Conservation (phyloP, 257 asterid genomes). For the Rauvolfia tetraphylla region DNA sequence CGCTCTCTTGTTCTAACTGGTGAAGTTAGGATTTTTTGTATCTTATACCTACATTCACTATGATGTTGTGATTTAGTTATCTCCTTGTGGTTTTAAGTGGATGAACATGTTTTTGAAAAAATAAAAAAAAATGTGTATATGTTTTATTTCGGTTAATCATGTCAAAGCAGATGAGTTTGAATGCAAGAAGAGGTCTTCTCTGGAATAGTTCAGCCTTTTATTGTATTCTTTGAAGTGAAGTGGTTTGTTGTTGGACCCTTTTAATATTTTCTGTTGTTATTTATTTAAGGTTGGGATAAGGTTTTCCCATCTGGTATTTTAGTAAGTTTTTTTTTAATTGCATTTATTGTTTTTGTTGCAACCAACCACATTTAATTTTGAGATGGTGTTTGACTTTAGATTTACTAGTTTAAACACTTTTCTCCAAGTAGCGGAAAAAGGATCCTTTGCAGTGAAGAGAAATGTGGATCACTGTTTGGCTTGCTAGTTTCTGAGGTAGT, state of each 20-base stretch:
- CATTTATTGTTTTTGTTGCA: not conserved
- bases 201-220: not conserved
- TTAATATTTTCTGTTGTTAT: not conserved
- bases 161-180: not conserved
- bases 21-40: not conserved
- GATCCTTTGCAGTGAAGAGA: not conserved
- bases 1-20: not conserved
- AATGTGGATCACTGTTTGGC: not conserved
- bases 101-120: not conserved
- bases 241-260: not conserved
- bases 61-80: not conserved
- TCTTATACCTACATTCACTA: not conserved
- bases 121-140: not conserved
- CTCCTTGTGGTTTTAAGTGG: not conserved
- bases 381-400: not conserved
- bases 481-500: not conserved
- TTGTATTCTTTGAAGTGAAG: not conserved
- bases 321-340: not conserved
- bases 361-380: not conserved
- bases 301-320: not conserved
- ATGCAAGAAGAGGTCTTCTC: not conserved
- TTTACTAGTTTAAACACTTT: not conserved
- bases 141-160: not conserved
- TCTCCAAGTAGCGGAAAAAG: not conserved
- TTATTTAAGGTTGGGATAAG: not conserved